Base-by-base conservation (phyloP, 1,284 basidiomycete species). In the Trichosporon asahii region DNA sequence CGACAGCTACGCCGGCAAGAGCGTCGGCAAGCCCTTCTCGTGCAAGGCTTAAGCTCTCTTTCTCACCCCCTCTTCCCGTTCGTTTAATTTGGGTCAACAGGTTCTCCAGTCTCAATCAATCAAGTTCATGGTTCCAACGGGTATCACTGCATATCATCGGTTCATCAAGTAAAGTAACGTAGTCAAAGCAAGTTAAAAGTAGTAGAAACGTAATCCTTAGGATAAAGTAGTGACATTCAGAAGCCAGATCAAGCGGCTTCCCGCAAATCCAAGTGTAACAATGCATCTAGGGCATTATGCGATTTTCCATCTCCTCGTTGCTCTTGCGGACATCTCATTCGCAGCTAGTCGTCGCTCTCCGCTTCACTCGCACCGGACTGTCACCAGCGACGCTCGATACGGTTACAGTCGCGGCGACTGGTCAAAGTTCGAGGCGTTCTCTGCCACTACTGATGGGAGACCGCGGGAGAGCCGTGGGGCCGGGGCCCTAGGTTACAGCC, bases 21-120 rank as follows among this genome's bases (percentile, higher is more conserved):
- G 64, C 9, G 65, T 73, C 46, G 68, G 68, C 53, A 46, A 25
- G 46, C 61, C 70, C 27, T 73, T 71, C 61, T 64, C 69, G 49
- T 73, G 72, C 66, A 40, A 44, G 46, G 23, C 29, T 21, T 49
- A n/a, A 53, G 7, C 49, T 4, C 49, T 25, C 18, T 14, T 44
- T n/a, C 15, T 37, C 40, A 40, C 37, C 37, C 11, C 37, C 14
- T 25, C 25, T 18, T 3, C 12, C 15, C 49, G 18, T 33, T 31
- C 27, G 27, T 31, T 31, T 31, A 9, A 18, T 33, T 61, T 31
- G 53, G 53, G 53, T 44, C 40, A 44, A 44, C 40, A 44, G 40
- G 40, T 44, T 9, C n/a, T 53, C 21, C 49, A 25, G 49, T 53
- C 21, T 53, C 49, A 23, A 21, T 25, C n/a, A 53, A 53, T 53